These are phyloP conservation scores for Endocalyx cinctus DNA, from an alignment of 2,329 filamentous ascomycete genomes.

Conservation along the genomic window DNA sequence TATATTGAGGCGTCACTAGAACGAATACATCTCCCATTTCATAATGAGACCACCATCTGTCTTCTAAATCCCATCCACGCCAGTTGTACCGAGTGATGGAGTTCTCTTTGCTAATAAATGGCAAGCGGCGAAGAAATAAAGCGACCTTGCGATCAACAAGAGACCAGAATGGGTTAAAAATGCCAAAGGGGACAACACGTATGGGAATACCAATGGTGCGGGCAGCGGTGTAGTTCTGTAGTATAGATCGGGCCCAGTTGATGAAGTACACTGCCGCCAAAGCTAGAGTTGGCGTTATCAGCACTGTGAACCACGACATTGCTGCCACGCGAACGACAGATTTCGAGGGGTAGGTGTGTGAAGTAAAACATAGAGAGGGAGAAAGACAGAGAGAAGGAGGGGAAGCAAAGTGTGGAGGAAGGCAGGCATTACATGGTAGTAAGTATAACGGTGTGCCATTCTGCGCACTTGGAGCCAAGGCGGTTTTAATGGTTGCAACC, in stretches of 20 bases:
- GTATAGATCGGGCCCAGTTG: slow-evolving; percentile 3
- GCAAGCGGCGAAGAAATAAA: slow-evolving; percentile 13
- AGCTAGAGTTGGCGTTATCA: neutral
- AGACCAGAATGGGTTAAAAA: slow-evolving; percentile 26
- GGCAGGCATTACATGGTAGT: no score
- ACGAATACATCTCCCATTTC: slow-evolving; percentile 17
- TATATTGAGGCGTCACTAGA: slow-evolving; percentile 13
- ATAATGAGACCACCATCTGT: slow-evolving; percentile 13
- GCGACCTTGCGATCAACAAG: slow-evolving; percentile 21
- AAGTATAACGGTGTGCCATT: no score
- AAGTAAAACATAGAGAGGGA: no score
- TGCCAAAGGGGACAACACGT: slow-evolving; percentile 26
- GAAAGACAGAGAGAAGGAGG: no score
- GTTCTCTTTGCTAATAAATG: slow-evolving; percentile 22
- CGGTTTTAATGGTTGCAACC: no score
- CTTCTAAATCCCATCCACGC: slow-evolving; percentile 17
- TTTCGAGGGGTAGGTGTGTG: no score
- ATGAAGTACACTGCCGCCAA: slow-evolving; percentile 1
- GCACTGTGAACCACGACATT: neutral
- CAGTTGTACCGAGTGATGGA: slow-evolving; percentile 20
- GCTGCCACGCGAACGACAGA: no score
- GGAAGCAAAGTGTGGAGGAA: no score
- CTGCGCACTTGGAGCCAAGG: no score
- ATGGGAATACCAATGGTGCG: slow-evolving; percentile 26
- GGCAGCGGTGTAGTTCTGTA: slow-evolving; percentile 16